Percentiles rank a stretch among this genome's conserved stretches.
Conservation (phyloP, 2,329 filamentous ascomycete genomes). For the Shiraia sp. region DNA sequence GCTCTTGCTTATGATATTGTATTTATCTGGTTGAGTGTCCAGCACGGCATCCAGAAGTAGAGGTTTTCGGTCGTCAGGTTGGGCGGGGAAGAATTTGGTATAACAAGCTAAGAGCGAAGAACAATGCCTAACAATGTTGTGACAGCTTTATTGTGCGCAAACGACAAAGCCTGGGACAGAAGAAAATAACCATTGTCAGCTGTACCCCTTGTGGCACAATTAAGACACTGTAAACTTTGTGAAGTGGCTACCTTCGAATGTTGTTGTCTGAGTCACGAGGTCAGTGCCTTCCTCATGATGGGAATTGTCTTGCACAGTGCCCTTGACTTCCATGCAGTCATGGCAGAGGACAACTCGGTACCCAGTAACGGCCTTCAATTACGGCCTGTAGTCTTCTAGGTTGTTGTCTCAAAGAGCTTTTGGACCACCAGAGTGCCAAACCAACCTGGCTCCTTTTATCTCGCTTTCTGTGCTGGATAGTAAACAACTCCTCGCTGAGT, state of each 20-base stretch:
- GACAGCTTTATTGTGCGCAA: slow-evolving; percentile 20
- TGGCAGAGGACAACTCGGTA: no score
- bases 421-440: no score
- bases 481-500: no score
- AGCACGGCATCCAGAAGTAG: neutral
- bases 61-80: slow-evolving; percentile 15
- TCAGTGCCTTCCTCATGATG: neutral
- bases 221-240: slow-evolving; percentile 22
- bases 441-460: no score
- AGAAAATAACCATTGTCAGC: slow-evolving; percentile 26
- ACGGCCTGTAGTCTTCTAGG: neutral
- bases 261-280: neutral
- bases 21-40: neutral
- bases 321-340: no score
- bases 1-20: neutral
- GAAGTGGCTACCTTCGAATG: slow-evolving; percentile 10
- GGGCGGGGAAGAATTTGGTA: no score
- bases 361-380: neutral
- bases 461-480: no score
- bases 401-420: no score
- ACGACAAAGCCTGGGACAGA: slow-evolving; percentile 25
- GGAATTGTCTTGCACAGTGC: no score
- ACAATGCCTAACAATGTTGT: slow-evolving; percentile 14
- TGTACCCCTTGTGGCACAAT: slow-evolving; percentile 34
- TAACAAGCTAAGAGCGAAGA: slow-evolving; percentile 7